Base-by-base conservation (phyloP, 352 stramenopile species). In the Hyaloperonospora brassicae region DNA sequence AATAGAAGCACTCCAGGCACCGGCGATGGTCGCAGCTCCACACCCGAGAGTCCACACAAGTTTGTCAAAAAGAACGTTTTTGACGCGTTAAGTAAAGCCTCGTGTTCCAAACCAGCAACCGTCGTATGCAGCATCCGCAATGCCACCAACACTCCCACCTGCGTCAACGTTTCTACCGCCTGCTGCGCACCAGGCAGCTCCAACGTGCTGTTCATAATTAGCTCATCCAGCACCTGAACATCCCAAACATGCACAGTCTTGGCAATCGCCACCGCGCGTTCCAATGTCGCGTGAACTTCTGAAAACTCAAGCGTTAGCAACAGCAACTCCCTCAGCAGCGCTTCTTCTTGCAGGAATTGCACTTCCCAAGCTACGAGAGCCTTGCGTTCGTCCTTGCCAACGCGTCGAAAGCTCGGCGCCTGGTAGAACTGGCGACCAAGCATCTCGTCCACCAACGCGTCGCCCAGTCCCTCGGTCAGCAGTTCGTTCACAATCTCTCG, bases 401-500 rank as follows among this genome's bases (percentile, higher is more conserved):
- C 64, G 1, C 63, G 59, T 13, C 57, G 61, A 30, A 88, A 73
- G 14, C 54, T 59, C 0, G 75, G 75, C 6, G 67, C 62, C 27
- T 46, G 39, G 13, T 61, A 54, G 31, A 62, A 60, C n/a, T 75
- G 67, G 11, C 78, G 68, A 3, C 73, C 72, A 22, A 59, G 50
- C 8, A 87, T n/a, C 35, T 89, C 78, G 5, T 86, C 73, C 11
- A 86, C 27, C 12, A 89, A 59, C 58, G 62, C 72, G 22, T 78
- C 72, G 5, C 76, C 41, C 36, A 89, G 55, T 59, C 78, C 76
- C 44, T 89, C 78, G 22, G 74, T 71, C 2, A 80, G 40, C 22
- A 86, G 54, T 44, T 83, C 57, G 41, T 73, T 59, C 21, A 74
- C 70, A 2, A 72, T 54, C 23, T 89, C 67, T 5, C 69, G 50